Evolutionary conservation across 2,329 filamentous ascomycete species (phyloP).

Genomic region (Ascochyta koolunga): DNA sequence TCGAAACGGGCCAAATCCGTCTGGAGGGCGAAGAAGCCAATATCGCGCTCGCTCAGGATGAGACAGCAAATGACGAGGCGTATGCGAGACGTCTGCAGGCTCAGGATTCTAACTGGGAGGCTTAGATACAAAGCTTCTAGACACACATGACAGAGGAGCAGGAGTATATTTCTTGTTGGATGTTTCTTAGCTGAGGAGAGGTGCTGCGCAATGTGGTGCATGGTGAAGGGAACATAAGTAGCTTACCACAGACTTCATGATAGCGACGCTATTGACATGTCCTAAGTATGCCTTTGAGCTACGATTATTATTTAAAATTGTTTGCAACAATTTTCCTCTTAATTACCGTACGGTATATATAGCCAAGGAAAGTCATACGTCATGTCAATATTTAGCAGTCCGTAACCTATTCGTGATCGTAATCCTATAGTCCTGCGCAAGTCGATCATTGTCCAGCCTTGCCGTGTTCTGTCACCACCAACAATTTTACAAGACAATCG

Average conservation of each 20-base stretch:
- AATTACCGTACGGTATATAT: not conserved
- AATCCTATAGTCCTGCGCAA: too few species aligned
- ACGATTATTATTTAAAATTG: too few species aligned
- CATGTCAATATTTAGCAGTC: not conserved
- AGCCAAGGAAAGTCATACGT: too few species aligned
- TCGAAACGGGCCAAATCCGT: conserved; percentile 28
- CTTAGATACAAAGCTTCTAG: not conserved
- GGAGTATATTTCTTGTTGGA: not conserved
- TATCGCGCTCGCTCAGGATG: conserved; percentile 17
- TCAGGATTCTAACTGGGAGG: conserved; percentile 27
- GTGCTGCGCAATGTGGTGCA: not conserved
- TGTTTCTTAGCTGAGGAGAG: not conserved
- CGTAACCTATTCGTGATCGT: too few species aligned
- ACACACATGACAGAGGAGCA: not conserved
- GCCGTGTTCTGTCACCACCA: too few species aligned
- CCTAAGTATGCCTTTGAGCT: not conserved
- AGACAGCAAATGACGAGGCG: conserved; percentile 25
- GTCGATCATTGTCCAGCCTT: too few species aligned
- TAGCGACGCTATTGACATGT: not conserved
- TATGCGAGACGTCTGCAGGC: conserved; percentile 28
- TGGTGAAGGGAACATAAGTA: not conserved
- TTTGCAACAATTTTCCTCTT: too few species aligned
- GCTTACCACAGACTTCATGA: too few species aligned
- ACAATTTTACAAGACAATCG: conserved; percentile 23
- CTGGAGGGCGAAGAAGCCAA: conserved; percentile 29